These are phyloP conservation scores for Dactylellina haptotyla DNA, from an alignment of 2,329 filamentous ascomycete species.

Conservation along the genomic window DNA sequence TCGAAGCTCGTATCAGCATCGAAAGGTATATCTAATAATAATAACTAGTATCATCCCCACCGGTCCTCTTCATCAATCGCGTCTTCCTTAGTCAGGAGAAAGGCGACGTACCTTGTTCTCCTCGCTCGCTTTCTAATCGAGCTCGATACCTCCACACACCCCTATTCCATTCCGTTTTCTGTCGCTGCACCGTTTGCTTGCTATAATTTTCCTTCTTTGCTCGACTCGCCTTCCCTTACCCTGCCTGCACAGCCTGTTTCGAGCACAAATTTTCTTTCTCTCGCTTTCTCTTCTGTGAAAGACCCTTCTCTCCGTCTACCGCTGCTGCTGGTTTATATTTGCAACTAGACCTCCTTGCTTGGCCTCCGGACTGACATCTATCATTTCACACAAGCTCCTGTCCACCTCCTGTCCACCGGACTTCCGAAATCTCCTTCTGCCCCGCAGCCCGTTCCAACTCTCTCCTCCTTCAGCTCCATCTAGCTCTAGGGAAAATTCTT, in stretches of 20 bases:
- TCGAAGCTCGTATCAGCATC: conserved; percentile 3
- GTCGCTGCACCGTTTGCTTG: conserved; percentile 43
- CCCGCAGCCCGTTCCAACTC: background rate
- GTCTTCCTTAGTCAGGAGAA: background rate
- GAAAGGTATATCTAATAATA: background rate
- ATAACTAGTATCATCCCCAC: no score
- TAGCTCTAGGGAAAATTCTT: background rate
- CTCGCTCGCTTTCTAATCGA: conserved; percentile 27
- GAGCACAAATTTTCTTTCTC: conserved; percentile 20
- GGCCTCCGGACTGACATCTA: background rate
- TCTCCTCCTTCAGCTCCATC: background rate
- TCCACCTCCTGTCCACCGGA: background rate
- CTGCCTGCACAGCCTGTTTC: conserved; percentile 32
- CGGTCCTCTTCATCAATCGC: no score
- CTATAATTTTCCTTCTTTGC: conserved; percentile 40
- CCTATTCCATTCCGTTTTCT: conserved; percentile 41
- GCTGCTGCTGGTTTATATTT: background rate
- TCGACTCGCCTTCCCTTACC: conserved; percentile 21
- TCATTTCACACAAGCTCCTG: background rate
- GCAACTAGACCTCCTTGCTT: conserved; percentile 16
- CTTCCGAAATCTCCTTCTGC: background rate
- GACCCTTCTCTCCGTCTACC: background rate
- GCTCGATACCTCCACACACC: conserved; percentile 22
- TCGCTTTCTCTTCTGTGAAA: background rate
- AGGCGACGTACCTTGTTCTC: background rate